A percentile compares a stretch with the other conserved stretches of the same genome.
These are phyloP conservation scores for Aspergillus conjunctus DNA, from an alignment of 495 filamentous ascomycete species.

Conservation along the genomic window DNA sequence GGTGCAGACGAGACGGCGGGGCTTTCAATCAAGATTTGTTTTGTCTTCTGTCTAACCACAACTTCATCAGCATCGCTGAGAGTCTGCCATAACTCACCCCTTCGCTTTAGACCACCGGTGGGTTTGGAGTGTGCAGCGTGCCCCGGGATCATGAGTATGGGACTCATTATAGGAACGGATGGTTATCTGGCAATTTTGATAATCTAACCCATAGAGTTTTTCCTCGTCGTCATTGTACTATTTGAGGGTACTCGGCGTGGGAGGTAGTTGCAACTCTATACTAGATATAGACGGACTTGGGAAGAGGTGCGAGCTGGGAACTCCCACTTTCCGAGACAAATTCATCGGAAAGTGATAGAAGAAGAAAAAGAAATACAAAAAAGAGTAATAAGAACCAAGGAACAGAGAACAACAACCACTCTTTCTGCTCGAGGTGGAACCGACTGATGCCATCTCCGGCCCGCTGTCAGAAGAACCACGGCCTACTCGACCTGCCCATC, in stretches of 20 bases:
- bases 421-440: slow-evolving; percentile 22
- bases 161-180: not conserved
- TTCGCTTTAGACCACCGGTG: slow-evolving; percentile 5
- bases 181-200: too few relatives aligned
- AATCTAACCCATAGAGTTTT: too few relatives aligned
- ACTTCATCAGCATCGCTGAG: not conserved
- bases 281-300: too few relatives aligned
- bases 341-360: not conserved
- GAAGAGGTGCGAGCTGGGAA: too few relatives aligned
- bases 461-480: slow-evolving; percentile 28
- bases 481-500: slow-evolving; percentile 4
- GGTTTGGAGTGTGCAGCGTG: not conserved
- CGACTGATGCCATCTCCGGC: slow-evolving; percentile 21
- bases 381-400: not conserved
- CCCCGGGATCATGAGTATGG: not conserved
- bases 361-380: not conserved
- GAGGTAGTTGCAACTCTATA: too few relatives aligned
- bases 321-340: too few relatives aligned
- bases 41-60: not conserved
- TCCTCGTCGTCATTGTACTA: too few relatives aligned
- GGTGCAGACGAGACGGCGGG: slow-evolving; percentile 14
- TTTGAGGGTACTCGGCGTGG: too few relatives aligned
- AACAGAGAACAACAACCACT: not conserved
- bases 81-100: not conserved
- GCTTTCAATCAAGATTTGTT: slow-evolving; percentile 9